Percentiles rank a stretch among this genome's conserved stretches.
These are phyloP conservation scores for Lachancea sp. DNA, from an alignment of 805 yeast genomes.

Conservation along the genomic window DNA sequence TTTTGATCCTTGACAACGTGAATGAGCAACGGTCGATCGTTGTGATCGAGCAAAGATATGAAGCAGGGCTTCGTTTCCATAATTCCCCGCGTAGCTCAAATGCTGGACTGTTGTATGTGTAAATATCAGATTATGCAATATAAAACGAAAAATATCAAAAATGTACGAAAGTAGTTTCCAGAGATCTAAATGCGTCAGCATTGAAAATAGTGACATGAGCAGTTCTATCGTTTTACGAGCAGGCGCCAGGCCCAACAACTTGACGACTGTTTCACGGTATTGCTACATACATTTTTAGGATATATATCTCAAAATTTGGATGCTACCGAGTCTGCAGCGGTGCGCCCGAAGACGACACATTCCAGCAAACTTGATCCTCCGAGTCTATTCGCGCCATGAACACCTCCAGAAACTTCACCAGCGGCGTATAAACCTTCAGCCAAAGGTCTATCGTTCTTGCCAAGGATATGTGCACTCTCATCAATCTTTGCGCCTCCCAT, in stretches of 20 bases:
- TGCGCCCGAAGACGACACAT: conserved; percentile 55
- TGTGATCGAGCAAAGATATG: conserved; percentile 23
- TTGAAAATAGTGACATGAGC: background rate
- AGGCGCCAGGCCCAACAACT: too few relatives aligned
- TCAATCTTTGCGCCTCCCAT: conserved; percentile 62
- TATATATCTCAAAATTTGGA: background rate
- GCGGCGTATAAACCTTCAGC: conserved; percentile 50
- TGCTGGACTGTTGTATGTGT: background rate
- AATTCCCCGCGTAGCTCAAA: too few relatives aligned
- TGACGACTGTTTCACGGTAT: background rate
- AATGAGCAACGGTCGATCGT: conserved; percentile 25
- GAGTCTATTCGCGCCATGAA: conserved; percentile 57
- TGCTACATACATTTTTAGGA: background rate
- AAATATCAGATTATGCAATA: background rate
- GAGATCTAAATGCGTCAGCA: background rate
- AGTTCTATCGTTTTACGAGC: background rate
- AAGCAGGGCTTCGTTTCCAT: conserved; percentile 13
- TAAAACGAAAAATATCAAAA: background rate
- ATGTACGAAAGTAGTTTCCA: background rate
- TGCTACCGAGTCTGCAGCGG: conserved; percentile 39
- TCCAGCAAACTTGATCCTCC: conserved; percentile 54
- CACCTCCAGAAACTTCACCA: conserved; percentile 65
- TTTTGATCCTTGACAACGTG: conserved; percentile 16
- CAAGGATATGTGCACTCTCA: conserved; percentile 40
- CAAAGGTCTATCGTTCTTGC: conserved; percentile 27